Evolutionary conservation across 371 early-diverging fungal genomes (phyloP).

Genomic region (Mortierella sp.): DNA sequence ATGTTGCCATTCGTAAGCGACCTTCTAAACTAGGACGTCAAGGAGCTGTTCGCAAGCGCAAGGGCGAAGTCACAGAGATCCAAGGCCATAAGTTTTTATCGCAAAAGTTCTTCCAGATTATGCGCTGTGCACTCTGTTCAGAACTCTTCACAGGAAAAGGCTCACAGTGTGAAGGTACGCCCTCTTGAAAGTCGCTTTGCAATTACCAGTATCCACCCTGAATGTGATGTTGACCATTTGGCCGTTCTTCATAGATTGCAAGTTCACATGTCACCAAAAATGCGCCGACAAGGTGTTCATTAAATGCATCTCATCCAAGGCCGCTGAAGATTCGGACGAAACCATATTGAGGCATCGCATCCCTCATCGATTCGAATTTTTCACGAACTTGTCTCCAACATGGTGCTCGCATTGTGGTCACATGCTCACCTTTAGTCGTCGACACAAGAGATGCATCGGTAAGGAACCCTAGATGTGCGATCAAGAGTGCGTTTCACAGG

Average conservation of each 20-base stretch:
- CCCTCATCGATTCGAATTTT: constrained; percentile 86
- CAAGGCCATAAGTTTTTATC: constrained; percentile 89
- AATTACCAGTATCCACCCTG: too few relatives aligned
- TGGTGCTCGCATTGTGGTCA: constrained; percentile 97
- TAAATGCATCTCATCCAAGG: constrained; percentile 78
- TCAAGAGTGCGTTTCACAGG: too few relatives aligned
- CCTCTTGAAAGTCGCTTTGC: too few relatives aligned
- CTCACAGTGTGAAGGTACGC: constrained; percentile 79
- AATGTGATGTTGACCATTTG: background rate
- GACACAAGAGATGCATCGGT: constrained; percentile 72
- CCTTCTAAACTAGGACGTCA: constrained; percentile 81
- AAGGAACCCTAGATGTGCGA: too few relatives aligned
- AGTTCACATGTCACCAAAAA: constrained; percentile 88
- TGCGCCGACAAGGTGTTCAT: constrained; percentile 59
- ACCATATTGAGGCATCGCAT: constrained; percentile 84
- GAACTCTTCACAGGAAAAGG: constrained; percentile 88
- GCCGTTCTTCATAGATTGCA: constrained; percentile 67
- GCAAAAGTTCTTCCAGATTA: constrained; percentile 85
- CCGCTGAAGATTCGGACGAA: constrained; percentile 59
- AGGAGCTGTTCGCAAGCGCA: constrained; percentile 87
- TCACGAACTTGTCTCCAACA: constrained; percentile 78
- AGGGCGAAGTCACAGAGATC: constrained; percentile 72
- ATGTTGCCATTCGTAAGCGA: constrained; percentile 54
- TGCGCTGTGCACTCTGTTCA: constrained; percentile 91
- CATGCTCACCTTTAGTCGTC: constrained; percentile 82